Percentiles rank a stretch among this genome's conserved stretches.
phyloP scores from a whole-genome alignment of 768 basidiomycete genomes.

The Tricholoma matsutake region DNA sequence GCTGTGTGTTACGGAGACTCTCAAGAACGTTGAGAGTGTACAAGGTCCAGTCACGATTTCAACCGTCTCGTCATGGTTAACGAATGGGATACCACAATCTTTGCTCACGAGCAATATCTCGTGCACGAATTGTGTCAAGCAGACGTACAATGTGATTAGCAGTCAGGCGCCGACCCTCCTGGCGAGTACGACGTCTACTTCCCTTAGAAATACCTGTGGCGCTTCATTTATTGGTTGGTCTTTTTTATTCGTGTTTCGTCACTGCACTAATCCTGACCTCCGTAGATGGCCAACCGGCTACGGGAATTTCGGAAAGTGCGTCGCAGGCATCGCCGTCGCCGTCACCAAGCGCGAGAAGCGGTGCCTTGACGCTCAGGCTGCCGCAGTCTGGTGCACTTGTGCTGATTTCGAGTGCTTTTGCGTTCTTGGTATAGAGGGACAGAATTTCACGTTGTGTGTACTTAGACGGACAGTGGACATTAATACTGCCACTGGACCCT shows the following conservation, averaged over 20 bases:
- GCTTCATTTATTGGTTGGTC: slow-evolving; percentile 49
- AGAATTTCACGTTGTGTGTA: background rate
- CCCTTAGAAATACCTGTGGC: slow-evolving; percentile 43
- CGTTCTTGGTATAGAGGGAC: background rate
- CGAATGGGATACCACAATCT: slow-evolving; percentile 9
- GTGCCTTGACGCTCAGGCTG: background rate
- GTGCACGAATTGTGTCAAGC: slow-evolving; percentile 55
- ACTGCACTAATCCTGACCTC: background rate
- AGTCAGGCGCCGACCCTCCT: slow-evolving; percentile 32
- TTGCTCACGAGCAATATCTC: slow-evolving; percentile 35
- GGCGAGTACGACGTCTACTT: slow-evolving; percentile 18
- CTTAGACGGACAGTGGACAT: background rate
- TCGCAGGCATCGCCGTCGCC: slow-evolving; percentile 5
- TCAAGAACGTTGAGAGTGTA: slow-evolving; percentile 47
- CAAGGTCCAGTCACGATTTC: slow-evolving; percentile 35
- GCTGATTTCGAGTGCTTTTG: background rate
- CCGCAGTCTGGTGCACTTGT: background rate
- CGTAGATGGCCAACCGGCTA: slow-evolving; percentile 37
- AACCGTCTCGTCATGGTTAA: slow-evolving; percentile 23
- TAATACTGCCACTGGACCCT: background rate
- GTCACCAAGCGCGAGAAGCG: background rate
- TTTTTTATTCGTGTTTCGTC: background rate
- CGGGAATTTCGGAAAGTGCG: slow-evolving; percentile 34
- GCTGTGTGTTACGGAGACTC: slow-evolving; percentile 54
- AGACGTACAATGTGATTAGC: slow-evolving; percentile 41